These are phyloP conservation scores for Wickerhamiella sergipiensis DNA, from an alignment of 805 yeast species.

Conservation along the genomic window DNA sequence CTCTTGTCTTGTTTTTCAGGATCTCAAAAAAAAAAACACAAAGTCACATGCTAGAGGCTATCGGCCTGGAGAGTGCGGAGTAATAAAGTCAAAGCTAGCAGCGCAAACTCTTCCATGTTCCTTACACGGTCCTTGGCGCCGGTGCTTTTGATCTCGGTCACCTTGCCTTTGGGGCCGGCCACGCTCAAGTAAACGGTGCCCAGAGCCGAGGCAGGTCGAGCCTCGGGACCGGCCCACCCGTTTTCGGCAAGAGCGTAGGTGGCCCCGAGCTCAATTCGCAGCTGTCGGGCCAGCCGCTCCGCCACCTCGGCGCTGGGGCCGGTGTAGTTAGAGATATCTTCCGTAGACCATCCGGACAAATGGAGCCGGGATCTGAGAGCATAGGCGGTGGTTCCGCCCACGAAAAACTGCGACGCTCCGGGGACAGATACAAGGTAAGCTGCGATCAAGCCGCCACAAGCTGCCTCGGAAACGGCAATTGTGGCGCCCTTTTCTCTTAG, in stretches of 20 bases:
- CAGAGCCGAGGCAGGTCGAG: conserved; percentile 24
- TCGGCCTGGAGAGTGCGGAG: not conserved
- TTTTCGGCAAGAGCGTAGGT: conserved; percentile 74
- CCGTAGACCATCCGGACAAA: conserved; percentile 64
- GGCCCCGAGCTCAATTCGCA: conserved; percentile 68
- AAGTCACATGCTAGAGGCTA: not conserved
- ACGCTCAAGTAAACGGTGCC: conserved; percentile 67
- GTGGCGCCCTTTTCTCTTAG: conserved; percentile 45
- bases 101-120: conserved; percentile 71
- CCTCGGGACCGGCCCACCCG: conserved; percentile 73
- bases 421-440: conserved; percentile 72
- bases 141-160: conserved; percentile 33
- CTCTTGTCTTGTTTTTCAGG: no score
- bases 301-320: conserved; percentile 76
- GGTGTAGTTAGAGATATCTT: conserved; percentile 57
- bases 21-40: no score
- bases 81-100: conserved; percentile 36
- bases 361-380: conserved; percentile 61
- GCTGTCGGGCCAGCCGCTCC: conserved; percentile 59
- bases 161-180: conserved; percentile 41
- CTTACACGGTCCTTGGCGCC: conserved; percentile 37
- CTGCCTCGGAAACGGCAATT: conserved; percentile 61
- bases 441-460: conserved; percentile 78
- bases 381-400: conserved; percentile 73
- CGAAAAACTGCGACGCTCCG: conserved; percentile 72